phyloP scores from a whole-genome alignment of 768 basidiomycete species.

The Pisolithus sp. region DNA sequence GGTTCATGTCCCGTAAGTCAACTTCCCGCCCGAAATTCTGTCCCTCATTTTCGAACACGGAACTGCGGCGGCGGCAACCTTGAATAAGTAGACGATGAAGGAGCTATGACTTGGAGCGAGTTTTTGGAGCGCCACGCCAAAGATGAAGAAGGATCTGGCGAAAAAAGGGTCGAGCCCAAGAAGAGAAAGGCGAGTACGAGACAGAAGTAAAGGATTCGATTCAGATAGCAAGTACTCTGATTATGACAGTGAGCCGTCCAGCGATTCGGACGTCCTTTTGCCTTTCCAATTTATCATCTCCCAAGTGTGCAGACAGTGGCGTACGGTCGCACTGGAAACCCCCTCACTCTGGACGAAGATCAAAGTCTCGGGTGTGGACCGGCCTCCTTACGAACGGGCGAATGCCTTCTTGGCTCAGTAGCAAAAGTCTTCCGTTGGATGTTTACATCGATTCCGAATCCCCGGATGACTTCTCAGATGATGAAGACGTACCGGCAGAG shows the following conservation, averaged over 20 bases:
- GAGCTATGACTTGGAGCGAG: too few relatives aligned
- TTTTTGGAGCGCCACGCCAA: too few relatives aligned
- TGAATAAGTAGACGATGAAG: too few relatives aligned
- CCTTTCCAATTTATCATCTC: constrained; percentile 51
- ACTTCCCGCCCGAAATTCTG: constrained; percentile 53
- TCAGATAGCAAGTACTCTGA: constrained; percentile 3
- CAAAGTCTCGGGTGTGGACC: constrained; percentile 13
- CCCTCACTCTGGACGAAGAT: constrained; percentile 54
- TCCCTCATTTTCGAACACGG: constrained; percentile 50
- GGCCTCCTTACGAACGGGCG: constrained; percentile 39
- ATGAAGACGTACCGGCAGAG: constrained; percentile 15
- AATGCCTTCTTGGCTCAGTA: constrained; percentile 44
- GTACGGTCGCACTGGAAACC: constrained; percentile 43
- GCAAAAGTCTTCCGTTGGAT: constrained; percentile 47
- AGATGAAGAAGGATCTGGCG: too few relatives aligned
- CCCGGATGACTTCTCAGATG: constrained; percentile 18
- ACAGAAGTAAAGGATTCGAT: constrained; percentile 1
- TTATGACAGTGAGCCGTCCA: constrained; percentile 32
- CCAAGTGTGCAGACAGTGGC: constrained; percentile 59
- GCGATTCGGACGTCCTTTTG: constrained; percentile 7
- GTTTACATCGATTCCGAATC: constrained; percentile 43
- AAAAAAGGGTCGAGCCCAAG: too few relatives aligned
- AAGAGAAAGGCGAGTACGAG: constrained; percentile 4
- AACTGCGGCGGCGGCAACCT: too few relatives aligned
- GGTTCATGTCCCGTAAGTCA: constrained; percentile 41